A percentile compares a stretch with the other conserved stretches of the same genome.
Conservation (phyloP, 345 rosid species). For the Gossypium arboreum region DNA sequence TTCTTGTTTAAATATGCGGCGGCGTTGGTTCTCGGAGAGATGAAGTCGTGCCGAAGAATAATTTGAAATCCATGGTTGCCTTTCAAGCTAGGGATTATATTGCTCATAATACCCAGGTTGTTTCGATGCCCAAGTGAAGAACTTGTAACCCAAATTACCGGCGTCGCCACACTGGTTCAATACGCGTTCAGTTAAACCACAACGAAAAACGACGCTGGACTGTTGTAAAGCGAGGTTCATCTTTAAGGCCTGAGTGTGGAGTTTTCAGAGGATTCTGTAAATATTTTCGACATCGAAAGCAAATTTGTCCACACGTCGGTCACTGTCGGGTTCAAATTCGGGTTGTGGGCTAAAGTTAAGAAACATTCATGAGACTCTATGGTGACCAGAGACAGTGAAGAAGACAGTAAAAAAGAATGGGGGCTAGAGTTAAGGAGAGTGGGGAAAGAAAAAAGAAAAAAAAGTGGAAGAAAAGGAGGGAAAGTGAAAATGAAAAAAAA, state of each 20-base stretch:
- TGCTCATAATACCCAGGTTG: constrained; percentile 49
- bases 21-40: too few species aligned
- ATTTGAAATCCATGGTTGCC: too few species aligned
- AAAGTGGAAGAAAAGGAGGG: too few species aligned
- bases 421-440: too few species aligned
- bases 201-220: constrained; percentile 62
- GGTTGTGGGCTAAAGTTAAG: constrained; percentile 3
- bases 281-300: constrained; percentile 69
- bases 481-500: too few species aligned
- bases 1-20: too few species aligned
- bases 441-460: too few species aligned
- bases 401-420: too few species aligned
- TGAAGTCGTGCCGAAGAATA: too few species aligned
- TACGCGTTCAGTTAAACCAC: constrained; percentile 74
- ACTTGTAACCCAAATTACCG: constrained; percentile 73
- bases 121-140: constrained; percentile 78
- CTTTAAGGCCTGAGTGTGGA: constrained; percentile 66
- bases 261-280: constrained; percentile 64
- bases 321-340: constrained; percentile 15
- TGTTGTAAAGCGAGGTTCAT: constrained; percentile 70
- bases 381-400: too few species aligned
- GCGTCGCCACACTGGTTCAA: constrained; percentile 88
- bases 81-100: too few species aligned
- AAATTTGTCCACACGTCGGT: constrained; percentile 42
- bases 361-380: too few species aligned